phyloP scores from a whole-genome alignment of 2,329 filamentous ascomycete genomes.

The Fonsecaea pugnacius region DNA sequence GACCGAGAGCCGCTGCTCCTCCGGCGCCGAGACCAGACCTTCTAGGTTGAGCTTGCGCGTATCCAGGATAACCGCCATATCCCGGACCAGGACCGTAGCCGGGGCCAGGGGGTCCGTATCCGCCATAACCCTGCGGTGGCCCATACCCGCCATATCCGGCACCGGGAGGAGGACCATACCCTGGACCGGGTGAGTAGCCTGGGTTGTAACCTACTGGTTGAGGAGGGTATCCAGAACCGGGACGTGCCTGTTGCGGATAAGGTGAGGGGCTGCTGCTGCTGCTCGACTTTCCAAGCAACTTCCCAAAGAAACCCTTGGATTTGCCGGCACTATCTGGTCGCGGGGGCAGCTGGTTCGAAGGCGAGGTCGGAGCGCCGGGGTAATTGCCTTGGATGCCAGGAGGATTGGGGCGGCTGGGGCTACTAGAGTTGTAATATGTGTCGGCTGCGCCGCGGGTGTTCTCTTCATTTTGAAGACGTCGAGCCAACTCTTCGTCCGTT shows the following conservation, averaged over 20 bases:
- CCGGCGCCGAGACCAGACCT: conserved; percentile 65
- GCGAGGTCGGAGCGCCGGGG: conserved; percentile 49
- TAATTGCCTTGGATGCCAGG: conserved; percentile 33
- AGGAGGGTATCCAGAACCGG: conserved; percentile 19
- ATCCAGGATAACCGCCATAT: conserved; percentile 39
- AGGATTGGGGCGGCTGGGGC: conserved; percentile 26
- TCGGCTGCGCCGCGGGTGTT: conserved; percentile 60
- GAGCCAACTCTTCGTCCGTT: conserved; percentile 71
- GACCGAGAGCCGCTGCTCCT: conserved; percentile 75
- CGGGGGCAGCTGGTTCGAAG: conserved; percentile 33
- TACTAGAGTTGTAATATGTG: conserved; percentile 51
- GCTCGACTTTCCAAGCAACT: conserved; percentile 54
- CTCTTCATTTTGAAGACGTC: conserved; percentile 82
- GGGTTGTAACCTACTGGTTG: conserved; percentile 24
- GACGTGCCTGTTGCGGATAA: conserved; percentile 34
- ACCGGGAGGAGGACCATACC: conserved; percentile 12
- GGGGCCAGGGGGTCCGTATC: conserved; percentile 39
- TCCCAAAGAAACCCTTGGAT: conserved; percentile 54
- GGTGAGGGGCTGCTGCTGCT: conserved; percentile 28
- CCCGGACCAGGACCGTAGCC: conserved; percentile 44
- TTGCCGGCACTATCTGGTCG: conserved; percentile 44
- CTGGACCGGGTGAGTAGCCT: conserved; percentile 30
- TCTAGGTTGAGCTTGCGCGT: conserved; percentile 51
- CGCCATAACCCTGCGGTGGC: conserved; percentile 40
- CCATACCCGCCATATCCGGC: conserved; percentile 31